Evolutionary conservation across 2,329 filamentous ascomycete species (phyloP), one percentile per base, ranked within the genome.

Genomic region (Colletotrichum tamarilloi): DNA sequence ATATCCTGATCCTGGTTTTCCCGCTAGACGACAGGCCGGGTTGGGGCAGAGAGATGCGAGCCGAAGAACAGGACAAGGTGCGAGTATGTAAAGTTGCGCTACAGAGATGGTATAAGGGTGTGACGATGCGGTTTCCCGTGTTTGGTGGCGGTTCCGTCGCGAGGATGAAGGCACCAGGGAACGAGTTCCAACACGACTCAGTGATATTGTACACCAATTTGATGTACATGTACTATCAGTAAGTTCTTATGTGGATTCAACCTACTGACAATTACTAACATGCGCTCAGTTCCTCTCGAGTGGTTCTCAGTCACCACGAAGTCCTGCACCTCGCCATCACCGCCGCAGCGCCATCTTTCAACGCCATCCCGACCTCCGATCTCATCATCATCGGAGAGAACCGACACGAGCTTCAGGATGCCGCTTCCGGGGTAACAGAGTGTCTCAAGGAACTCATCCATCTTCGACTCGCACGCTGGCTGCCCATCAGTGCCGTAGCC

Each of bases 161-260:
- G 14, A 78, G 77, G 65, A 77, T 75, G 76, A 76, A 67, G 52
- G 75, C 76, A 26, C 72, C 76, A 8, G 76, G 75, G 32, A 80
- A 77, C 32, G 80, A 82, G 67, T 81, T 77, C 57, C 78, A 81
- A 26, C 81, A 85, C 67, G 83, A 86, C 67, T 85, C 85, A 1
- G 80, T 85, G 12, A 82, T 85, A 11, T 68, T 86, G 46, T 86
- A 86, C 76, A 85, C 84, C 4, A 86, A 86, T 55, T 76, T 87
- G 74, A 85, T 87, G 76, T 87, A 85, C 72, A 87, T 88, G 83
- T 87, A 87, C 68, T 88, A 87, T 73, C 82, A 87, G 85, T 88
- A 80, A 76, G 85, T 79, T 1, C 19, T 2, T 2, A 1, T 8
- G 0, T 14, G 28, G 5, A 46, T 49, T 38, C 0, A 0, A 22